Base-by-base conservation (phyloP, 306 rosid species). In the Dalbergia cochinchinensis region DNA sequence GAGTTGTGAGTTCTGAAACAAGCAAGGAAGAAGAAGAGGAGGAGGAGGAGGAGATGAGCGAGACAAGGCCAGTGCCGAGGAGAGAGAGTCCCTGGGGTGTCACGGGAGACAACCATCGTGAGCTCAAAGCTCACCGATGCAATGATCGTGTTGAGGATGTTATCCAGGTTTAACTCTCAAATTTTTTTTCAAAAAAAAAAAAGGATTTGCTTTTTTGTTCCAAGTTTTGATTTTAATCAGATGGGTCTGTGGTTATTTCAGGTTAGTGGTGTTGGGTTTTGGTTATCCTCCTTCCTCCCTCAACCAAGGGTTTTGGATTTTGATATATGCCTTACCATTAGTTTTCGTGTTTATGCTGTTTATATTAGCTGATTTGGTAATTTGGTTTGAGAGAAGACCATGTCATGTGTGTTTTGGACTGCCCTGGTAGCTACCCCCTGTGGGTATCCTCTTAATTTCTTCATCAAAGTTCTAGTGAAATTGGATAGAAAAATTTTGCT, bases 1-100 rank as follows among this genome's bases (percentile, higher is more conserved):
- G 18, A 50, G 5, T 5, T 50, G 18, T 13, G 18, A 50, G 5
- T 5, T 50, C 16, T n/a, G n/a, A 5, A 26, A 26, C 31, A 26
- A 26, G 31, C 31, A 26, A 50, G 57, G 16, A 42, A 7, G 47
- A 42, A 42, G 47, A 48, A 9, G 44, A 57, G 9, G 65, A 31
- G 64, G 41, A 37, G 67, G 68, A 31, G 85, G 59, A 8, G 53
- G 86, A 76, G 84, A 87, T 88, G 97, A 85, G 92, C 73, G 93
- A 89, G 86, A 68, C 90, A 35, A 88, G 99, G 63, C 96, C 99
- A 2, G 96, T 95, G 48, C 97, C 91, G 16, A 85, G 99, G 76
- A 86, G 98, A 85, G 98, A 95, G 83, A 92, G 98, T 71, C 98
- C 99, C 61, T 95, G 99, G 97, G 99, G 99, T 5, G 15, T 76